A percentile compares a stretch with the other conserved stretches of the same genome.
phyloP scores from a whole-genome alignment of 2,329 filamentous ascomycete genomes.

The Nakataea oryzae region DNA sequence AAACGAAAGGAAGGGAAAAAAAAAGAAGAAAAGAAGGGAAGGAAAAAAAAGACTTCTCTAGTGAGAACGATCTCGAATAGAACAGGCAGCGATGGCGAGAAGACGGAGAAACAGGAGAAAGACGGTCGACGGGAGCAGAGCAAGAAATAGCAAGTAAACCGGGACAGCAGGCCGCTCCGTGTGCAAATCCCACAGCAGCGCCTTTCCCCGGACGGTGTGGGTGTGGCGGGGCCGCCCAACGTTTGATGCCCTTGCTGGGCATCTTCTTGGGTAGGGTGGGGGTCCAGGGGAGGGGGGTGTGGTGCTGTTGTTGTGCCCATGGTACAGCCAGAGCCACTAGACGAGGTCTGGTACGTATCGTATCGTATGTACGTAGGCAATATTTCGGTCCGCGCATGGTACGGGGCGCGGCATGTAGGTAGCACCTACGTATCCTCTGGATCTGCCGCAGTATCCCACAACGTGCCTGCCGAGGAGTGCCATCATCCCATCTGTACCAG shows the following conservation, averaged over 20 bases:
- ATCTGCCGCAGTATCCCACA: no score
- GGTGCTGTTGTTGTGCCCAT: not conserved
- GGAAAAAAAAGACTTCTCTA: not conserved
- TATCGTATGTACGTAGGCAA: no score
- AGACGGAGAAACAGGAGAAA: not conserved
- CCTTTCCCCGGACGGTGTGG: not conserved
- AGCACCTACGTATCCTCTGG: no score
- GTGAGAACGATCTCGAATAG: not conserved
- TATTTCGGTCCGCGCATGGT: no score
- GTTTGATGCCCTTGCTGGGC: not conserved
- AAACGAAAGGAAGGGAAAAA: not conserved
- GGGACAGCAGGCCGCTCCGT: not conserved
- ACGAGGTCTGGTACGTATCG: no score
- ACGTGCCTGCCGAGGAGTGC: no score
- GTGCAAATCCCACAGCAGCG: not conserved
- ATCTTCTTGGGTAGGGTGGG: not conserved
- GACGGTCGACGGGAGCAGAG: not conserved
- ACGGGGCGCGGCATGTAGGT: no score
- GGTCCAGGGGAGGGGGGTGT: not conserved
- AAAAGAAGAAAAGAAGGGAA: not conserved
- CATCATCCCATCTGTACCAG: not conserved
- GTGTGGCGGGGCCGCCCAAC: not conserved
- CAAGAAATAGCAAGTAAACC: not conserved
- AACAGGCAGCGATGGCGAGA: not conserved
- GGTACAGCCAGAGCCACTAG: no score